Percentiles rank a stretch among this genome's conserved stretches.
These are phyloP conservation scores for Talaromyces ruber DNA, from an alignment of 495 filamentous ascomycete genomes.

Conservation along the genomic window DNA sequence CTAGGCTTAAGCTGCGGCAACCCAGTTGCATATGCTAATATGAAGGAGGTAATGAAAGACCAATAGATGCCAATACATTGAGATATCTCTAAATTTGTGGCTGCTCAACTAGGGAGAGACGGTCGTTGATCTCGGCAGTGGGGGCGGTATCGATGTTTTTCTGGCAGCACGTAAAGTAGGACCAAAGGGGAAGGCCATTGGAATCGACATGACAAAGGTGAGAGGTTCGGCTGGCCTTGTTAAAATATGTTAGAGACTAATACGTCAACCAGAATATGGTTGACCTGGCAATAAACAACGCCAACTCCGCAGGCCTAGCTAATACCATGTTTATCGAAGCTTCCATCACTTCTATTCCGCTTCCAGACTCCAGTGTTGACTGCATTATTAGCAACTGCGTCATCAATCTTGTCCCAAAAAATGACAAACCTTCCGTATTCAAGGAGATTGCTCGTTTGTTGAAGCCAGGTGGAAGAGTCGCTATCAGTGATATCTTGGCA, in stretches of 20 bases:
- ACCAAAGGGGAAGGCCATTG: conserved; percentile 43
- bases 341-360: conserved; percentile 42
- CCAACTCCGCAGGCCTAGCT: conserved; percentile 22
- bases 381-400: conserved; percentile 60
- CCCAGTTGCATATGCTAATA: conserved; percentile 44
- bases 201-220: conserved; percentile 61
- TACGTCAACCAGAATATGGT: conserved; percentile 47
- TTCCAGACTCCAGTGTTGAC: conserved; percentile 36
- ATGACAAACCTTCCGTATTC: conserved; percentile 51
- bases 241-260: not conserved
- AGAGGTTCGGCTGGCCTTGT: not conserved
- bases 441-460: conserved; percentile 54
- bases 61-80: not conserved
- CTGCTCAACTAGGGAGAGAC: conserved; percentile 45
- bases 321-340: conserved; percentile 47
- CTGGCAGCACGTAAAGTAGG: conserved; percentile 52
- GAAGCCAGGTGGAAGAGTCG: conserved; percentile 52
- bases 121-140: conserved; percentile 54
- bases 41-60: conserved; percentile 31
- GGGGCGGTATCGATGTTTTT: conserved; percentile 58
- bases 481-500: conserved; percentile 56
- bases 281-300: conserved; percentile 33
- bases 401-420: conserved; percentile 53
- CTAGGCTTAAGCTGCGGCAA: conserved; percentile 63
- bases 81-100: not conserved